Evolutionary conservation across 345 rosid genomes (phyloP).

Genomic region (Turritis glabra): DNA sequence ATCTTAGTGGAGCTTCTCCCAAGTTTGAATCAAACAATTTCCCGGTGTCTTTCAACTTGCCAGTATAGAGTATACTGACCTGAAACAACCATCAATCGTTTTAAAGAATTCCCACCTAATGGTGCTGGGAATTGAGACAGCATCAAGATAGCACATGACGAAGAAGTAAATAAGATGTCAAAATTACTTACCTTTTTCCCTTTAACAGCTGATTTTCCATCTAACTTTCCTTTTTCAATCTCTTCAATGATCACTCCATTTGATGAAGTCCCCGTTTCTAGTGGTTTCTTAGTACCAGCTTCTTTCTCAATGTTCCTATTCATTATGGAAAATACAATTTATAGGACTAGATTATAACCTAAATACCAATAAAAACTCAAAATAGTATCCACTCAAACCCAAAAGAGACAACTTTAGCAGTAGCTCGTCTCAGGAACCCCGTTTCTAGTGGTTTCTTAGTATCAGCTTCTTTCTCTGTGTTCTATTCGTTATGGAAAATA

Average conservation of each 20-base stretch:
- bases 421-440: background rate
- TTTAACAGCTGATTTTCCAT: constrained; percentile 47
- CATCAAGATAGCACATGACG: background rate
- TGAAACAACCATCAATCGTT: constrained; percentile 28
- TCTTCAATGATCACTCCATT: constrained; percentile 50
- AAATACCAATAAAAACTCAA: background rate
- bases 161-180: constrained; percentile 8
- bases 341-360: background rate
- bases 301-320: constrained; percentile 26
- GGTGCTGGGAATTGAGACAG: background rate
- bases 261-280: constrained; percentile 27
- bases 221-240: constrained; percentile 44
- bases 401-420: background rate
- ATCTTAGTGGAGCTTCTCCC: constrained; percentile 43
- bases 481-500: constrained; percentile 30
- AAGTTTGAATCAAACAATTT: constrained; percentile 50
- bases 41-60: constrained; percentile 54
- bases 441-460: constrained; percentile 20
- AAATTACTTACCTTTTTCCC: constrained; percentile 53
- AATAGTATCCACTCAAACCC: background rate
- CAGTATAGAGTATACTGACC: constrained; percentile 52
- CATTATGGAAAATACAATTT: constrained; percentile 17
- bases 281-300: constrained; percentile 29
- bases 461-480: constrained; percentile 21
- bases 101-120: background rate